Conservation (phyloP, 2,329 filamentous ascomycete species). For the Phoma sp. region DNA sequence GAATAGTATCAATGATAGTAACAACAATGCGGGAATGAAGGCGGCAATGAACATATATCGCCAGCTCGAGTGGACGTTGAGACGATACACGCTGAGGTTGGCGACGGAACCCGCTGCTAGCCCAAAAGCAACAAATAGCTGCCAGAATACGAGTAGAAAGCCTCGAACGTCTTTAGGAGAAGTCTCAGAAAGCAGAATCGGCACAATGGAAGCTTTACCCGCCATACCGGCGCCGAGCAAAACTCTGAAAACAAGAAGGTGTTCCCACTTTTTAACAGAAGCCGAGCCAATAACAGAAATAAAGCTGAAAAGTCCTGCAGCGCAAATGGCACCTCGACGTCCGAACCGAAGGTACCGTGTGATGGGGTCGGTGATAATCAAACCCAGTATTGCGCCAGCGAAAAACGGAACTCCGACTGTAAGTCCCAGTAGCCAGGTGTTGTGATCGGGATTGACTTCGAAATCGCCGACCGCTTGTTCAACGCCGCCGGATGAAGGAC, state of each 20-base stretch:
- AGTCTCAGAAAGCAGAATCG: conserved; percentile 50
- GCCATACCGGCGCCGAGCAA: conserved; percentile 48
- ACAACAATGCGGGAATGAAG: background rate
- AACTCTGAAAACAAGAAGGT: conserved; percentile 18
- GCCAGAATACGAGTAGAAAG: conserved; percentile 50
- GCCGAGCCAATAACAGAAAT: conserved; percentile 15
- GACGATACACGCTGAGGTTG: conserved; percentile 27
- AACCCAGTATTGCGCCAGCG: conserved; percentile 1
- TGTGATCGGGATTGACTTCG: background rate
- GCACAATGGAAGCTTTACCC: conserved; percentile 47
- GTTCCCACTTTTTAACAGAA: conserved; percentile 16
- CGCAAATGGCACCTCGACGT: conserved; percentile 39
- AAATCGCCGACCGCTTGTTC: background rate
- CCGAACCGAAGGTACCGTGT: conserved; percentile 33
- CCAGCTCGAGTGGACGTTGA: conserved; percentile 25
- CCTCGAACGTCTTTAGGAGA: conserved; percentile 49
- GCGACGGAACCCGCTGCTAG: background rate
- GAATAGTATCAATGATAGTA: conserved; percentile 3
- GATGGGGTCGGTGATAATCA: conserved; percentile 1
- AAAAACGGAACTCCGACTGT: conserved; percentile 6
- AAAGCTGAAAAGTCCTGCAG: conserved; percentile 35
- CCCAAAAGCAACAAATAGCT: conserved; percentile 47
- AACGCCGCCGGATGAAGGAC: background rate
- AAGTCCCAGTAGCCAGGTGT: conserved; percentile 5
- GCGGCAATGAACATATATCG: background rate